Evolutionary conservation across 2,329 filamentous ascomycete species (phyloP), one percentile per base, ranked within the genome.

Genomic region (Fusarium gaditjirri): DNA sequence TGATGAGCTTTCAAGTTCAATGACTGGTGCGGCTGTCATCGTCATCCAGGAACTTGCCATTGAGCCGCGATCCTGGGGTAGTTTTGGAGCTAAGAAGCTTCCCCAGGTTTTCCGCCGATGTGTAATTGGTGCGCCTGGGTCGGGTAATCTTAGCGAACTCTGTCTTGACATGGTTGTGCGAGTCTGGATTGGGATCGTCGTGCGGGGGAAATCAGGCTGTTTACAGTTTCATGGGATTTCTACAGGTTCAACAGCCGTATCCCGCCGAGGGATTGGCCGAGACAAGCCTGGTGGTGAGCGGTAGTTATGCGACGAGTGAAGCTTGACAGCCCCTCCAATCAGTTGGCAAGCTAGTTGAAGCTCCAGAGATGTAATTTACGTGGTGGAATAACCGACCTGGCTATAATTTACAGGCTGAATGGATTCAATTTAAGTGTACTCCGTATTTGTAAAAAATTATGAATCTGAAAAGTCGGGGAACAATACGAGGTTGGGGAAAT

Each of bases 21-120:
- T 73, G 61, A 73, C 49, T 72, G 70, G 70, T 63, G 70, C 70
- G 70, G 61, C n/a, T 72, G 65, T 57, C 23, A 41, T 64, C 23
- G 42, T 38, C 23, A 31, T 38, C 56, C 52, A 55, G 49, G 42
- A 66, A 43, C 55, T 65, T 72, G 52, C 52, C 57, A 36, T 41
- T 29, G 33, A 44, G 17, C 65, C 46, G n/a, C 35, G 36, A 69
- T 56, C 60, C 69, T 65, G 49, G 57, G 55, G 59, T 54, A 55
- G 39, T 46, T 54, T 64, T 39, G 55, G 36, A 56, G 60, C 69
- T 67, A 73, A 56, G 49, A n/a, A 36, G 44, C 42, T 72, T 71
- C 70, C 70, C 70, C 70, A 72, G 70, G 66, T 72, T 73, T 60
- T 58, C 16, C 33, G 47, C 14, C 17, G 39, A 21, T 10, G 38